Evolutionary conservation across 148 eudicot genomes (phyloP).

Genomic region (Rhododendron mucronatum): DNA sequence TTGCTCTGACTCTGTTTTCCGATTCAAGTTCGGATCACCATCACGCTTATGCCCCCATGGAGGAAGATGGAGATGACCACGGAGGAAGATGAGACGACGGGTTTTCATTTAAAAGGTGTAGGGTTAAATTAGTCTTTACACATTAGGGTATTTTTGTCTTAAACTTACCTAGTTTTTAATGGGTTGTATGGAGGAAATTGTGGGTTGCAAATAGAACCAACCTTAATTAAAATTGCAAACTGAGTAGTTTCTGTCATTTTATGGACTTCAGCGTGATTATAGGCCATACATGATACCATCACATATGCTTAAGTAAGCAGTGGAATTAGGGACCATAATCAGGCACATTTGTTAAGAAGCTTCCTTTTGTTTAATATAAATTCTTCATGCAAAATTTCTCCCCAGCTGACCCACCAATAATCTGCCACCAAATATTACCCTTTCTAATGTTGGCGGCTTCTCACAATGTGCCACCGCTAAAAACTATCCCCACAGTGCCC

Average conservation of each 20-base stretch:
- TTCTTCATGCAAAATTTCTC: neutral
- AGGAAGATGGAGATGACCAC: too few relatives aligned
- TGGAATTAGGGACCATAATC: neutral
- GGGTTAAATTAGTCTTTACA: too few relatives aligned
- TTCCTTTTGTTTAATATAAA: neutral
- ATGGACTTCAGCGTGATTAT: neutral
- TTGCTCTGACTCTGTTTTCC: too few relatives aligned
- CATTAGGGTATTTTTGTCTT: too few relatives aligned
- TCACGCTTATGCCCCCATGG: too few relatives aligned
- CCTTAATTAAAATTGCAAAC: neutral
- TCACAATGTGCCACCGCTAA: neutral
- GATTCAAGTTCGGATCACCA: too few relatives aligned
- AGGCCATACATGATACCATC: neutral
- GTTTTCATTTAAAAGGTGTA: too few relatives aligned
- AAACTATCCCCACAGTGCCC: neutral
- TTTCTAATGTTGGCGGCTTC: neutral
- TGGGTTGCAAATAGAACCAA: too few relatives aligned
- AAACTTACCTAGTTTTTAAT: too few relatives aligned
- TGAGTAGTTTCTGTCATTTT: neutral
- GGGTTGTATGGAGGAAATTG: too few relatives aligned
- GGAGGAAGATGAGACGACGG: too few relatives aligned
- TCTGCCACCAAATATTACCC: neutral
- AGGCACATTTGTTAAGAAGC: neutral
- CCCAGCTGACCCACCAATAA: neutral
- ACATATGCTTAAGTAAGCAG: neutral